A percentile compares a stretch with the other conserved stretches of the same genome.
Conservation (phyloP, 345 rosid genomes). For the Hevea brasiliensis region DNA sequence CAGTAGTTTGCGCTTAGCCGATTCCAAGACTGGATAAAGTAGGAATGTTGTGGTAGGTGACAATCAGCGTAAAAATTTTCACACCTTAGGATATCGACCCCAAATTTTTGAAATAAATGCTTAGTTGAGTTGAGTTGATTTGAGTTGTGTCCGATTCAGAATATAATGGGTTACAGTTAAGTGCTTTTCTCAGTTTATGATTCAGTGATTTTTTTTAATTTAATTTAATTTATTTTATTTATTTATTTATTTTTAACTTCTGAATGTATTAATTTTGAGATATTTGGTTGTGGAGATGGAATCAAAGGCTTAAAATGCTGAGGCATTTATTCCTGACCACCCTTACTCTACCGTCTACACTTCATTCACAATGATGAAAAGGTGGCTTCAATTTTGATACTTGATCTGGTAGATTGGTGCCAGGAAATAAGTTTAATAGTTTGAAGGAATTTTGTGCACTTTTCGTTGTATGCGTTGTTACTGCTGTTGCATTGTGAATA, state of each 20-base stretch:
- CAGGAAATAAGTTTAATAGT: background rate
- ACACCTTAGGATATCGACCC: no score
- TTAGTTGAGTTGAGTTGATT: no score
- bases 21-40: no score
- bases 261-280: background rate
- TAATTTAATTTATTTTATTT: no score
- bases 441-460: background rate
- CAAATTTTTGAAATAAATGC: no score
- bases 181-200: background rate
- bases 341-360: background rate
- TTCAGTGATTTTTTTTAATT: no score
- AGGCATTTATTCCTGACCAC: background rate
- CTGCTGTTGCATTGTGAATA: background rate
- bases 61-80: no score
- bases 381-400: background rate
- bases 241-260: background rate
- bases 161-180: background rate
- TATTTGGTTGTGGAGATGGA: background rate
- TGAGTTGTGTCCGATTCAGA: no score
- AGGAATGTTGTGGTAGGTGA: no score
- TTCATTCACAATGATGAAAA: background rate
- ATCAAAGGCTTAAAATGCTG: background rate
- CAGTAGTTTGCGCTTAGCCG: no score
- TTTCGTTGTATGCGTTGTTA: background rate
- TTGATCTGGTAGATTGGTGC: no score